A percentile compares a stretch with the other conserved stretches of the same genome.
phyloP scores from a whole-genome alignment of 306 rosid genomes.

The Corylus americana region DNA sequence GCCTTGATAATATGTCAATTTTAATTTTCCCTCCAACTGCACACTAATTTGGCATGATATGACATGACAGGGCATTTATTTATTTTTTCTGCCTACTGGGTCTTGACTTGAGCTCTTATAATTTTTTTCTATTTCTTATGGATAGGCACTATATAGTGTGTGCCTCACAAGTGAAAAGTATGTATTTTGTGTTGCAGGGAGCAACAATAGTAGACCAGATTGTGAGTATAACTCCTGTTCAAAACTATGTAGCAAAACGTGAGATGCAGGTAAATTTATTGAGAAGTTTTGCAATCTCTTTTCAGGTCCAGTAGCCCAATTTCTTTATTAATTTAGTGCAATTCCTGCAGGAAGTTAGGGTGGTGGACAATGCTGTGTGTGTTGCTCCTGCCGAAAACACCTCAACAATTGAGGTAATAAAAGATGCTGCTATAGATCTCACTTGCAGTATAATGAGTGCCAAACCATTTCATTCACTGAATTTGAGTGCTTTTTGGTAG shows the following conservation, averaged over 20 bases:
- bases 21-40: neutral
- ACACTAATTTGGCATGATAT: neutral
- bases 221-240: slow-evolving; percentile 69
- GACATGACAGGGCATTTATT: neutral
- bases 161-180: slow-evolving; percentile 15
- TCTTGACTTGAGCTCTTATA: neutral
- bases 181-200: slow-evolving; percentile 59
- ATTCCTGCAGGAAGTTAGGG: slow-evolving; percentile 63
- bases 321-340: slow-evolving; percentile 23
- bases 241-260: slow-evolving; percentile 61
- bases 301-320: slow-evolving; percentile 11
- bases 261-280: slow-evolving; percentile 47
- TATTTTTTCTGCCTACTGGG: neutral
- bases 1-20: neutral
- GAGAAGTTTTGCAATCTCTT: slow-evolving; percentile 7
- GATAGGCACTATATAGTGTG: slow-evolving; percentile 5
- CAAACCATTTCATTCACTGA: neutral
- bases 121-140: neutral
- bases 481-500: neutral
- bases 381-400: slow-evolving; percentile 48
- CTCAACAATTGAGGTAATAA: slow-evolving; percentile 54
- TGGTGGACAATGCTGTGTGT: slow-evolving; percentile 53
- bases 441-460: neutral
- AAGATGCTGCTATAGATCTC: neutral
- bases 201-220: slow-evolving; percentile 90